phyloP scores from a whole-genome alignment of 371 early-diverging fungal genomes.

The Circinella umbellata region DNA sequence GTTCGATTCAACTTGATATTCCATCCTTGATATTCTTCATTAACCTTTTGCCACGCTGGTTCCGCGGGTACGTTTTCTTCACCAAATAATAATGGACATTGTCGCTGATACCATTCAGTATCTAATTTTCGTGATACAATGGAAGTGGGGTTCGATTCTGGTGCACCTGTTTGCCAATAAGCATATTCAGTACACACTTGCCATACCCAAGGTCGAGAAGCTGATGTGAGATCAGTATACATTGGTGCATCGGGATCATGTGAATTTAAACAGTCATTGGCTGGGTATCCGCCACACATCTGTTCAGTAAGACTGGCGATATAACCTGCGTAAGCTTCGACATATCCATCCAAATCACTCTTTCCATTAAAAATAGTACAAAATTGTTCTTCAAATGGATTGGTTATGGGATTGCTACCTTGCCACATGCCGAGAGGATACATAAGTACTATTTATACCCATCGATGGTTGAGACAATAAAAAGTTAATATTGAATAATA shows the following conservation, averaged over 20 bases:
- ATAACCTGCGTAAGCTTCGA: slow-evolving; percentile 34
- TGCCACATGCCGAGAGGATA: slow-evolving; percentile 44
- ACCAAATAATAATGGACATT: slow-evolving; percentile 54
- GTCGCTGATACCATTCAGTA: slow-evolving; percentile 43
- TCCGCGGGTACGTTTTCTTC: slow-evolving; percentile 27
- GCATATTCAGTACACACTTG: slow-evolving; percentile 73
- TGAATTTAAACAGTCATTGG: slow-evolving; percentile 42
- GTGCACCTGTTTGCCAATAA: slow-evolving; percentile 43
- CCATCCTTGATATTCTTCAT: slow-evolving; percentile 53
- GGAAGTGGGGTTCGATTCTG: slow-evolving; percentile 30
- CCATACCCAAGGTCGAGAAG: slow-evolving; percentile 62
- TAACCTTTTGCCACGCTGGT: slow-evolving; percentile 37
- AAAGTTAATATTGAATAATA: not conserved
- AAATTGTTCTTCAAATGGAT: slow-evolving; percentile 39
- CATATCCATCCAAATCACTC: slow-evolving; percentile 22
- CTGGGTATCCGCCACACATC: slow-evolving; percentile 22
- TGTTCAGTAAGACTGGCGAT: slow-evolving; percentile 19
- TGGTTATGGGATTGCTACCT: slow-evolving; percentile 34
- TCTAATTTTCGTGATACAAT: slow-evolving; percentile 51
- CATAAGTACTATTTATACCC: slow-evolving; percentile 26
- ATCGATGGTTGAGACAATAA: slow-evolving; percentile 8
- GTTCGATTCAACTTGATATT: slow-evolving; percentile 51
- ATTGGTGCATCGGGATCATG: slow-evolving; percentile 34
- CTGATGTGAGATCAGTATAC: slow-evolving; percentile 30
- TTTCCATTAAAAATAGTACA: slow-evolving; percentile 33